Evolutionary conservation across 2,329 filamentous ascomycete genomes (phyloP).

Genomic region (Alternaria rosae): DNA sequence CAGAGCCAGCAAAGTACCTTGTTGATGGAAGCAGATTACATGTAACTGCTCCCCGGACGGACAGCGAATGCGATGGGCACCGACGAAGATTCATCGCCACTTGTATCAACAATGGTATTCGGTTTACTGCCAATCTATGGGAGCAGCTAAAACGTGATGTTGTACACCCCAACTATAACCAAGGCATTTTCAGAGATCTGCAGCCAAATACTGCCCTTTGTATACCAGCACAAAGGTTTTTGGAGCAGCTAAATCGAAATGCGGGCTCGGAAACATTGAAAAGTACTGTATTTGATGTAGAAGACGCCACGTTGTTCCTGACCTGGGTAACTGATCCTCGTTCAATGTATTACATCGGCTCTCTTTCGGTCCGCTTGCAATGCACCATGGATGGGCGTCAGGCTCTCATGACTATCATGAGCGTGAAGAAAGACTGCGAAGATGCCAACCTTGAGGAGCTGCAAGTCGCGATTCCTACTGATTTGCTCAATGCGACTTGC

Average conservation of each 20-base stretch:
- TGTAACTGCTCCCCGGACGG: neutral
- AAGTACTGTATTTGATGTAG: neutral
- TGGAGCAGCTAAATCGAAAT: conserved; percentile 9
- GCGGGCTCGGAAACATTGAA: neutral
- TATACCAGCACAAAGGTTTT: conserved; percentile 7
- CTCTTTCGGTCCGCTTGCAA: neutral
- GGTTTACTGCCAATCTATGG: conserved; percentile 21
- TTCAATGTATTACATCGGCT: conserved; percentile 22
- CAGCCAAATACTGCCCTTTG: conserved; percentile 6
- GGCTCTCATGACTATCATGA: conserved; percentile 7
- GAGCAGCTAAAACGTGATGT: conserved; percentile 20
- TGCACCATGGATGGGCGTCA: conserved; percentile 1
- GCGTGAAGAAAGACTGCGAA: conserved; percentile 12
- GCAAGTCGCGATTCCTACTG: conserved; percentile 15
- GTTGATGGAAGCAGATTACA: neutral
- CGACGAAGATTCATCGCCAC: conserved; percentile 22
- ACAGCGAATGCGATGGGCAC: conserved; percentile 2
- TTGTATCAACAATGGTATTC: conserved; percentile 17
- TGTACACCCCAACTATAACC: conserved; percentile 20
- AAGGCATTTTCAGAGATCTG: conserved; percentile 10
- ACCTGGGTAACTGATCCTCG: conserved; percentile 27
- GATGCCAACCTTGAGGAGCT: conserved; percentile 11
- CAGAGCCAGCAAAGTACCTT: neutral
- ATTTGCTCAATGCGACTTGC: conserved; percentile 14
- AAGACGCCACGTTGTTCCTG: conserved; percentile 22